Percentiles rank a stretch among this genome's conserved stretches.
These are phyloP conservation scores for Diaporthe longicolla DNA, from an alignment of 2,329 filamentous ascomycete species.

Conservation along the genomic window DNA sequence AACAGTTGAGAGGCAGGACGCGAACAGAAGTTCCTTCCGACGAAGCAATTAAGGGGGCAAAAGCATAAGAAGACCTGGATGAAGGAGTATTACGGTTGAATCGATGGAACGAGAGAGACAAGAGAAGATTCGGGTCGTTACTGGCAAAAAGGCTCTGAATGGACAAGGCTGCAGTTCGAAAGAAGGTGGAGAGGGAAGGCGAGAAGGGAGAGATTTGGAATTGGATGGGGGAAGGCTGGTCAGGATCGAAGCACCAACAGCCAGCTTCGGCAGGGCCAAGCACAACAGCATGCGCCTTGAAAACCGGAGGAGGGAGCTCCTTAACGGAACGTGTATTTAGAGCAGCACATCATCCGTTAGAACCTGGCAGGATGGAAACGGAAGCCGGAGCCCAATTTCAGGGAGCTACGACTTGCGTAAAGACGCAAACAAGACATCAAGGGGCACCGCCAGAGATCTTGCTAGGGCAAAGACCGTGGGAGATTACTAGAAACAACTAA, in stretches of 20 bases:
- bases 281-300: background rate
- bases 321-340: background rate
- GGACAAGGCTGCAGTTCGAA: background rate
- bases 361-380: background rate
- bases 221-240: background rate
- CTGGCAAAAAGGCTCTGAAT: too few relatives aligned
- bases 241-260: background rate
- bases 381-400: background rate
- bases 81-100: background rate
- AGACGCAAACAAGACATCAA: fast-evolving
- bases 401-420: background rate
- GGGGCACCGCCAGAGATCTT: background rate
- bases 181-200: background rate
- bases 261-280: too few relatives aligned
- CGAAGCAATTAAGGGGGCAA: background rate
- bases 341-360: fast-evolving
- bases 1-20: too few relatives aligned
- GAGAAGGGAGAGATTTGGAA: too few relatives aligned
- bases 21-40: too few relatives aligned
- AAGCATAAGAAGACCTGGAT: background rate
- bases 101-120: fast-evolving
- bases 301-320: background rate
- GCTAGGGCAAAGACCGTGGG: background rate
- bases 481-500: fast-evolving
- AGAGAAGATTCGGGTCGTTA: too few relatives aligned